Evolutionary conservation across 805 yeast species (phyloP), one percentile per base, ranked within the genome.

Genomic region (Candida fluviatilis): DNA sequence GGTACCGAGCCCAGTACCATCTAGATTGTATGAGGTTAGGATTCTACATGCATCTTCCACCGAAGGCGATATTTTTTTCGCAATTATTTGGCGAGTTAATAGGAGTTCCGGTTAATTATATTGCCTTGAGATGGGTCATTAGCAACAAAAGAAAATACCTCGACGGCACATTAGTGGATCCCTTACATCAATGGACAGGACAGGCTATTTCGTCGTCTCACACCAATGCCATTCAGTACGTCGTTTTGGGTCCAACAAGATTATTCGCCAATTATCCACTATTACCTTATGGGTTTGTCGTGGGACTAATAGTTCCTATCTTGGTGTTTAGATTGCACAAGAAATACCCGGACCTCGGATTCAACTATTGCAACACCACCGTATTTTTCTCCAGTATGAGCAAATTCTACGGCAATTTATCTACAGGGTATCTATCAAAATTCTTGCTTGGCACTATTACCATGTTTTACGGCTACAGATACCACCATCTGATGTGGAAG

Each of bases 1-100:
- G 76, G 76, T 71, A 71, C 41, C 47, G 78, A 24, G 75, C 78
- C 0, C 77, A 73, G 45, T 70, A 52, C 37, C 54, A 49, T 36
- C 33, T 51, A 12, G 51, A 49, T 30, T 37, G 52, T 33, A 31
- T 51, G 43, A 70, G 74, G 45, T 55, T 75, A 4, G 82, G 80
- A 1, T 73, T 73, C 45, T 76, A 76, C 55, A 74, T 71, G 52
- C 71, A 71, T 44, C 49, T 76, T 12, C 78, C 80, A 0, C 82
- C 82, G 1, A 63, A 57, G 25, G 52, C 62, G 2, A 72, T 76
- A 6, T 76, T 77, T 43, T 57, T 71, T 30, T 72, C 76, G 0
- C 81, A 76, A 47, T 45, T 76, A 3, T 63, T 69, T 46, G 81
- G 81, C 1, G 78, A 74, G 44, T 36, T 73, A 12, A 54, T 76